Base-by-base conservation (phyloP, 163 green algal genomes). In the Chlorella variabilis region DNA sequence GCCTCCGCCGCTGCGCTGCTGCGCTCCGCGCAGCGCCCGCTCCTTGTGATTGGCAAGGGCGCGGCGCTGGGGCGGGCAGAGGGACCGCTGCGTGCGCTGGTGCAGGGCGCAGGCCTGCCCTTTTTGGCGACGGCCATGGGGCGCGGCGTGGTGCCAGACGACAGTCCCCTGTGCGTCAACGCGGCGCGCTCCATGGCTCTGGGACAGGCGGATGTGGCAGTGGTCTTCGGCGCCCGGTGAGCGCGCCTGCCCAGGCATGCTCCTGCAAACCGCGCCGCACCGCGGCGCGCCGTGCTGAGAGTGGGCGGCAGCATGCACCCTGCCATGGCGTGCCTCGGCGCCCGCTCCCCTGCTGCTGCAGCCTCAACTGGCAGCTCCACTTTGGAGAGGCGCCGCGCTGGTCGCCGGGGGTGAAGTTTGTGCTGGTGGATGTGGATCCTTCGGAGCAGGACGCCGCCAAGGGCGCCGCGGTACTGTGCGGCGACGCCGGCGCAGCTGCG, bases 281-380 rank as follows among this genome's bases (percentile, higher is more conserved):
- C 45, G 45, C 45, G 45, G 45, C 45, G 11, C 11, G 45, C 45
- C 15, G 45, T n/a, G n/a, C n/a, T n/a, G n/a, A n/a, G n/a, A n/a
- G n/a, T n/a, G n/a, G n/a, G n/a, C n/a, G n/a, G n/a, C n/a, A n/a
- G n/a, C n/a, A n/a, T n/a, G n/a, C n/a, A n/a, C n/a, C n/a, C 45
- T 54, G 45, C 45, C 34, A 45, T 13, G n/a, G 20, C 33, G 11
- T 11, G 62, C 15, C 29, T 36, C 31, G 2, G 15, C 25, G 4
- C 4, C 29, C 5, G 27, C 9, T 23, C 45, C 29, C 29, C 70
- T 34, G 20, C 6, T 39, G 33, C 31, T 68, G 63, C 84, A 91
- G 87, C 31, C 81, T 97, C 27, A 97, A 97, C 83, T 97, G 93
- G 93, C 91, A 94, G 84, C 87, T 96, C 78, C 92, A 95, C 83